A percentile compares a stretch with the other conserved stretches of the same genome.
Conservation (phyloP, 2,329 filamentous ascomycete genomes). For the Gremmenia infestans region DNA sequence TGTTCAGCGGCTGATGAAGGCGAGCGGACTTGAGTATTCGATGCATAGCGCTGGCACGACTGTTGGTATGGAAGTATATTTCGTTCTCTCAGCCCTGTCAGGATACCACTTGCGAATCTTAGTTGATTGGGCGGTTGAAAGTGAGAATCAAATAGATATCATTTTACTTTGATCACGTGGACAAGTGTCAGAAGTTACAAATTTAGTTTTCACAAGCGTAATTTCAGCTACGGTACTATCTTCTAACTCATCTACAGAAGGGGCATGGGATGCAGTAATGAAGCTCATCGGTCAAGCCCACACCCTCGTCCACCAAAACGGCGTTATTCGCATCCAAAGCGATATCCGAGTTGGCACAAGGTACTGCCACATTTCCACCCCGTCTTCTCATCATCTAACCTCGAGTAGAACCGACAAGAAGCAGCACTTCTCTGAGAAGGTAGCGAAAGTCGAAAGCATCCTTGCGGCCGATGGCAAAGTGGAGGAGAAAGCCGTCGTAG, state of each 20-base stretch:
- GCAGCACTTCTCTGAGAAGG: constrained; percentile 30
- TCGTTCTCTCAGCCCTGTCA: background rate
- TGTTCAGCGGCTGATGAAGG: constrained; percentile 79
- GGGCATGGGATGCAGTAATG: constrained; percentile 86
- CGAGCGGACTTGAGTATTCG: constrained; percentile 72
- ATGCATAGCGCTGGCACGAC: constrained; percentile 75
- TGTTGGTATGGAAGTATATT: constrained; percentile 3
- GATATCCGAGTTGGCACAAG: constrained; percentile 82
- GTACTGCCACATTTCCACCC: constrained; percentile 28
- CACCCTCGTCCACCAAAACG: constrained; percentile 67
- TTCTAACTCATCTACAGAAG: constrained; percentile 54
- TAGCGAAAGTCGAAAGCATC: constrained; percentile 28
- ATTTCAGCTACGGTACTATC: background rate
- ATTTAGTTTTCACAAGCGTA: no score
- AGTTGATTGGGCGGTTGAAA: background rate
- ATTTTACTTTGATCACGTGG: no score
- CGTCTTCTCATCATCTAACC: background rate
- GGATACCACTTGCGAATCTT: background rate
- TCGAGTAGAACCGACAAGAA: constrained; percentile 27
- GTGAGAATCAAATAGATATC: no score
- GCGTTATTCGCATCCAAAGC: constrained; percentile 78
- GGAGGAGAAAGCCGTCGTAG: constrained; percentile 1
- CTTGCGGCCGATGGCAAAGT: constrained; percentile 21
- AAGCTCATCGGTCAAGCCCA: constrained; percentile 81
- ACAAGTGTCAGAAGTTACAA: no score